Percentiles rank a stretch among this genome's conserved stretches.
Evolutionary conservation across 768 basidiomycete genomes (phyloP).

Genomic region (Xerocomus potaroensis): DNA sequence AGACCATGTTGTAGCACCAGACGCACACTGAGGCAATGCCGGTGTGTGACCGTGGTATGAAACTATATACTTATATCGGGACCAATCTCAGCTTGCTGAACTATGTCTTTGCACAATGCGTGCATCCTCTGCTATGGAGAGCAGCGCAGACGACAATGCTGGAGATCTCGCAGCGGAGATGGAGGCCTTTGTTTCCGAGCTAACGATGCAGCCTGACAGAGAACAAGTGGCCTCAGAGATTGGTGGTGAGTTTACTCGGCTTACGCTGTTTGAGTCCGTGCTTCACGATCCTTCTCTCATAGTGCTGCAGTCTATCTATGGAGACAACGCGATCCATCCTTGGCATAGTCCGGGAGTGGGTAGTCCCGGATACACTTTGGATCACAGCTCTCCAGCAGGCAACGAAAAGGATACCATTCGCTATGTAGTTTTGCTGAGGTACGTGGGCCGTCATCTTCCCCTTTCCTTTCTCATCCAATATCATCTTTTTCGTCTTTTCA

Average conservation of each 20-base stretch:
- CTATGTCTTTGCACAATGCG: constrained; percentile 6
- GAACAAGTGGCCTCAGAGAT: constrained; percentile 47
- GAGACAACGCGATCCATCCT: constrained; percentile 56
- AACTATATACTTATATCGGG: not conserved
- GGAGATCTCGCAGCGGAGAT: constrained; percentile 18
- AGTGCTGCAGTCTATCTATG: constrained; percentile 83
- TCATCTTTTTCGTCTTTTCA: not conserved
- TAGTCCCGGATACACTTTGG: constrained; percentile 5
- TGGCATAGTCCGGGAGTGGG: constrained; percentile 42
- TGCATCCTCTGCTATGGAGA: constrained; percentile 15
- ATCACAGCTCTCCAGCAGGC: constrained; percentile 8
- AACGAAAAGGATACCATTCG: constrained; percentile 43
- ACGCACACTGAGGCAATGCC: no score
- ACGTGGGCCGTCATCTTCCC: constrained; percentile 25
- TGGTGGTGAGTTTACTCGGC: constrained; percentile 29
- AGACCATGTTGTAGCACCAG: no score
- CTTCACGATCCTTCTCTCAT: constrained; percentile 5
- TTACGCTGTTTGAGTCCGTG: not conserved
- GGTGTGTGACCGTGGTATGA: constrained; percentile 7
- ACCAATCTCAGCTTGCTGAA: constrained; percentile 4
- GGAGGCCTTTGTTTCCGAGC: constrained; percentile 25
- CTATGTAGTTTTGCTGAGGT: constrained; percentile 65
- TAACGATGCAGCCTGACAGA: constrained; percentile 33
- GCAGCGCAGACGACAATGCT: constrained; percentile 4
- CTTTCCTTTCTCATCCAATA: not conserved